Conservation (phyloP, 257 asterid species). For the Henckelia pumila region DNA sequence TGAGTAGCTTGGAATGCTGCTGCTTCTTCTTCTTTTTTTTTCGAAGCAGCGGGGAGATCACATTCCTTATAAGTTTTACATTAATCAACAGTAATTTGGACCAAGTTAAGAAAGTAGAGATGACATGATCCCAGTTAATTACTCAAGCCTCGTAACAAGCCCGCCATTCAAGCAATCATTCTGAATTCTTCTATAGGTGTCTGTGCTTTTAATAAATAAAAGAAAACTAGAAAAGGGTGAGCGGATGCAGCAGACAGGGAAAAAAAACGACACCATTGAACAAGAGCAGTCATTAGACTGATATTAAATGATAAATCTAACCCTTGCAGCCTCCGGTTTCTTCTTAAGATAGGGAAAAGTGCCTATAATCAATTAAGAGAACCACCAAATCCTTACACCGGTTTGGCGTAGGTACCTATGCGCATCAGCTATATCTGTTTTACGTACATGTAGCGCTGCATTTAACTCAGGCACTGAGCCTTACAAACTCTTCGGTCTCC, state of each 20-base stretch:
- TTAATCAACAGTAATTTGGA: background rate
- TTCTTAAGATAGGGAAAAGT: slow-evolving; percentile 37
- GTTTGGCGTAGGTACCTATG: no score
- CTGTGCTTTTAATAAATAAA: slow-evolving; percentile 2
- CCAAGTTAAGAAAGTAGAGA: background rate
- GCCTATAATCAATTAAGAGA: slow-evolving; percentile 8
- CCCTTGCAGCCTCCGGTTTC: slow-evolving; percentile 56
- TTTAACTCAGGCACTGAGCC: no score
- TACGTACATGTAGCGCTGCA: no score
- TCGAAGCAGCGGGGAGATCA: background rate
- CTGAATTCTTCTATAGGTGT: background rate
- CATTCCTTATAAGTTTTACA: background rate
- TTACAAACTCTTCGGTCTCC: no score
- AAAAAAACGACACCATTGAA: slow-evolving; percentile 19
- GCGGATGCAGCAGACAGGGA: background rate
- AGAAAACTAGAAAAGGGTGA: background rate
- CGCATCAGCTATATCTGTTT: no score
- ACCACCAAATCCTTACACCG: no score
- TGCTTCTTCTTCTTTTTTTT: no score
- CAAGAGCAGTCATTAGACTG: slow-evolving; percentile 50
- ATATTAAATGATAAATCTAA: slow-evolving; percentile 40
- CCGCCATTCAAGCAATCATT: background rate
- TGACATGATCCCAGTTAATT: background rate
- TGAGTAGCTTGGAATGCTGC: background rate
- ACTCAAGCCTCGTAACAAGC: background rate